Evolutionary conservation across 2,329 filamentous ascomycete genomes (phyloP).

Genomic region (Fusarium euwallaceae): DNA sequence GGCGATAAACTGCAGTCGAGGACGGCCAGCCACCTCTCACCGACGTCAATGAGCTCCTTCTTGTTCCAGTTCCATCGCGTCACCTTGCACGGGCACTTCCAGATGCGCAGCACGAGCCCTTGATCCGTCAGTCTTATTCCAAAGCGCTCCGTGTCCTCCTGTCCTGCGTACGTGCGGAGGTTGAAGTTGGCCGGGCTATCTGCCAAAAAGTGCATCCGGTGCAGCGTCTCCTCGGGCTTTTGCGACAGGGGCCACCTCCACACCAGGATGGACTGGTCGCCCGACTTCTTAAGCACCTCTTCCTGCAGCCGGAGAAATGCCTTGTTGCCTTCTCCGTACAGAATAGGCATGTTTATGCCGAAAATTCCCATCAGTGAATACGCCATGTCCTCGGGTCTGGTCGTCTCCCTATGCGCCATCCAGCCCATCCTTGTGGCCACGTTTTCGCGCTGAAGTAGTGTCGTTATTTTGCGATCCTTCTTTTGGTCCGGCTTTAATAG

Average conservation of each 20-base stretch:
- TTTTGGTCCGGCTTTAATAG: conserved; percentile 34
- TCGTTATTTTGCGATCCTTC: conserved; percentile 35
- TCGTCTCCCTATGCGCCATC: conserved; percentile 50
- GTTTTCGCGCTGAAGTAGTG: conserved; percentile 42
- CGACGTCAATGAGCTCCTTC: conserved; percentile 39
- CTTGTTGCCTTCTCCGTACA: conserved; percentile 53
- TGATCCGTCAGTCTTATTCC: conserved; percentile 40
- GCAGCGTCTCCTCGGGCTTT: conserved; percentile 24
- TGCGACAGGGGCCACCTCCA: conserved; percentile 42
- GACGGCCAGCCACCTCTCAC: conserved; percentile 42
- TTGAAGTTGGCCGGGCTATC: conserved; percentile 45
- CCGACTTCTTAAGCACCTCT: conserved; percentile 50
- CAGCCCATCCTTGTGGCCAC: conserved; percentile 52
- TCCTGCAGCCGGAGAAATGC: conserved; percentile 53
- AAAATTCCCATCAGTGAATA: conserved; percentile 54
- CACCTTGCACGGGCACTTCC: conserved; percentile 45
- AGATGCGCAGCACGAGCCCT: conserved; percentile 44
- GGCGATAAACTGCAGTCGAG: conserved; percentile 47
- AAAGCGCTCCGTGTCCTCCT: conserved; percentile 42
- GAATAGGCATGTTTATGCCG: conserved; percentile 52
- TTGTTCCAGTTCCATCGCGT: conserved; percentile 40
- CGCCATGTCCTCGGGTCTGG: conserved; percentile 49
- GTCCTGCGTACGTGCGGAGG: conserved; percentile 43
- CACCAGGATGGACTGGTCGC: conserved; percentile 54
- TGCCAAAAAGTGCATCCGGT: conserved; percentile 43